Conservation (phyloP, 2,329 filamentous ascomycete genomes). For the Trichoderma citrinoviride region DNA sequence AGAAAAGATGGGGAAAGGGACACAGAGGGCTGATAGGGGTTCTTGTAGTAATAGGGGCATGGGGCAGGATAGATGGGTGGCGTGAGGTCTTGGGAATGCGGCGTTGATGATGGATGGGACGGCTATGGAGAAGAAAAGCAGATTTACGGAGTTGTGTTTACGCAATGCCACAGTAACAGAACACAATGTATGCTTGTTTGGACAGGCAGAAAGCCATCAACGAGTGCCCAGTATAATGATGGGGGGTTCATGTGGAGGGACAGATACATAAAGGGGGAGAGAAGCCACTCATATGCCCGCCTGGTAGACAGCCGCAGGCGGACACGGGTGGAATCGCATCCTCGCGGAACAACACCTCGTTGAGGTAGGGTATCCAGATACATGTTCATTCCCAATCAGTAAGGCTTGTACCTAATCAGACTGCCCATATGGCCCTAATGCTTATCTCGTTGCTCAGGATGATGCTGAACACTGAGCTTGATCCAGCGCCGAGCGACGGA, state of each 20-base stretch:
- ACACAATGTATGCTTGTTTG: background rate
- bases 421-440: no score
- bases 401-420: no score
- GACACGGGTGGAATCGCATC: slow-evolving; percentile 21
- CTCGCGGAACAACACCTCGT: background rate
- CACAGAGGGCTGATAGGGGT: background rate
- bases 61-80: slow-evolving; percentile 9
- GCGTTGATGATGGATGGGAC: slow-evolving; percentile 5
- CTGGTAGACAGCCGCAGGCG: slow-evolving; percentile 21
- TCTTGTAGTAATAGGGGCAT: background rate
- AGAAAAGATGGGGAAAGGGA: background rate
- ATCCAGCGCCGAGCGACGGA: background rate
- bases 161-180: background rate
- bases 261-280: background rate
- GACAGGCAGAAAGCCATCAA: no score
- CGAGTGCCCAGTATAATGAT: no score
- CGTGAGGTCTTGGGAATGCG: background rate
- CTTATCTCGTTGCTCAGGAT: no score
- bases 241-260: no score
- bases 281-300: background rate
- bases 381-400: background rate
- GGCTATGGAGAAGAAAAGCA: background rate
- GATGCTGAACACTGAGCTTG: background rate
- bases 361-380: background rate
- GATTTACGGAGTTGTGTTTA: background rate